phyloP scores from a whole-genome alignment of 768 basidiomycete genomes.

The Crepidotus variabilis region DNA sequence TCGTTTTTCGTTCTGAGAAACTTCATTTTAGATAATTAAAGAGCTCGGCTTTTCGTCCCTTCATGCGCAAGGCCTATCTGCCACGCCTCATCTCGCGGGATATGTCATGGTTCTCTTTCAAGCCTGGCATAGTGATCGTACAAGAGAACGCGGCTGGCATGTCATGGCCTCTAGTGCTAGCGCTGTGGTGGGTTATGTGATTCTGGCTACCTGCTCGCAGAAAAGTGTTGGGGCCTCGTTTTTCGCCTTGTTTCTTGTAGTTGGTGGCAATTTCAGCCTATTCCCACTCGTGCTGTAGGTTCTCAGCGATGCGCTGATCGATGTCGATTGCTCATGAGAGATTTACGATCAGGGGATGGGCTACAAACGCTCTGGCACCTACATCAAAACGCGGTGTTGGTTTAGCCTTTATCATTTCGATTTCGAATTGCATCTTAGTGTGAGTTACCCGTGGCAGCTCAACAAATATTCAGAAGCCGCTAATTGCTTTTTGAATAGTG shows the following conservation, averaged over 20 bases:
- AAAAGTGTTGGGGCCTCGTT: constrained; percentile 52
- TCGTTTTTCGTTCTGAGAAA: not conserved
- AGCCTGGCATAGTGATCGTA: constrained; percentile 52
- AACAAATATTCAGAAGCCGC: not conserved
- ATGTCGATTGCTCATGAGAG: not conserved
- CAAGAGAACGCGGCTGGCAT: constrained; percentile 51
- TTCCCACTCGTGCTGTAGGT: constrained; percentile 57
- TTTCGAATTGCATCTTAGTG: constrained; percentile 58
- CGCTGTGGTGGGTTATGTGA: constrained; percentile 48
- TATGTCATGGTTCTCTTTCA: constrained; percentile 55
- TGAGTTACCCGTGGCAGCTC: constrained; percentile 20
- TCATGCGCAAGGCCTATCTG: constrained; percentile 54
- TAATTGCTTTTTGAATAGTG: constrained; percentile 25
- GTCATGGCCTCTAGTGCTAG: constrained; percentile 45
- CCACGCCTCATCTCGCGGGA: constrained; percentile 52
- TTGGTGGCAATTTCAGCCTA: constrained; percentile 50
- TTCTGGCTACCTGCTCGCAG: constrained; percentile 47
- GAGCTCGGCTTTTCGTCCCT: constrained; percentile 53
- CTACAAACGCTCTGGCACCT: constrained; percentile 53
- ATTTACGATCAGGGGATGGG: constrained; percentile 45
- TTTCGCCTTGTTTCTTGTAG: constrained; percentile 54
- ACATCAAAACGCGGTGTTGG: constrained; percentile 60
- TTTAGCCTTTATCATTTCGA: constrained; percentile 56
- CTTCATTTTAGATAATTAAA: constrained; percentile 41
- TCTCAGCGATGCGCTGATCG: not conserved